Percentiles rank a stretch among this genome's conserved stretches.
Conservation (phyloP, 1,139 yeast species). For the Pichia sp. region DNA sequence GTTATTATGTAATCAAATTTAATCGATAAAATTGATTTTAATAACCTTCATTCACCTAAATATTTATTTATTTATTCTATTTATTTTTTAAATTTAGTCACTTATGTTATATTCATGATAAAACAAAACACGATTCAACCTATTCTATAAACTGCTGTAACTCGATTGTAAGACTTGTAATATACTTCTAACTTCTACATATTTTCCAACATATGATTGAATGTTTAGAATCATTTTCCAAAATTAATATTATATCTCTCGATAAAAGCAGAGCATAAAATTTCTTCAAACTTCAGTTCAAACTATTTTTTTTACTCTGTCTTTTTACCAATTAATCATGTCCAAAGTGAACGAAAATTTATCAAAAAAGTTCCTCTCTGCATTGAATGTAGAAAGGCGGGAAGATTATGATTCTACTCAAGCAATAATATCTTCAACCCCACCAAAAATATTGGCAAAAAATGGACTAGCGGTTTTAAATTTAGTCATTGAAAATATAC, state of each 20-base stretch:
- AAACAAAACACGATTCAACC: too few species aligned
- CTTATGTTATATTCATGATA: conserved; percentile 12
- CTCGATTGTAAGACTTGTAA: too few species aligned
- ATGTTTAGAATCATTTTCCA: too few species aligned
- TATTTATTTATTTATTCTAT: conserved; percentile 8
- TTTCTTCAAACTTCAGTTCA: too few species aligned
- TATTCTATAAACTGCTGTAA: too few species aligned
- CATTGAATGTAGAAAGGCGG: conserved; percentile 50
- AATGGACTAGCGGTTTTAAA: conserved; percentile 74
- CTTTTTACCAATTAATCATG: too few species aligned
- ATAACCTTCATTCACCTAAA: too few species aligned
- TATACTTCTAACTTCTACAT: too few species aligned
- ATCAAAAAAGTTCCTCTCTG: conserved; percentile 41
- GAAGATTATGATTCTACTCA: conserved; percentile 55
- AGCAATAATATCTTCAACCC: conserved; percentile 40
- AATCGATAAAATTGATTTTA: conserved; percentile 2
- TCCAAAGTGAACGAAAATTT: conserved; percentile 22
- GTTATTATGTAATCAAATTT: conserved; percentile 67
- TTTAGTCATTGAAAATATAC: conserved; percentile 49
- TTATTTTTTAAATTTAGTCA: conserved; percentile 9
- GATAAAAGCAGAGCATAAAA: too few species aligned
- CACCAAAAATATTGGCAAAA: conserved; percentile 60
- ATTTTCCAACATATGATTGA: too few species aligned
- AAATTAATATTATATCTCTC: too few species aligned
- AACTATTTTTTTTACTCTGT: too few species aligned